Evolutionary conservation across 2,329 filamentous ascomycete species (phyloP).

Genomic region (Dichotomopilus funicola): DNA sequence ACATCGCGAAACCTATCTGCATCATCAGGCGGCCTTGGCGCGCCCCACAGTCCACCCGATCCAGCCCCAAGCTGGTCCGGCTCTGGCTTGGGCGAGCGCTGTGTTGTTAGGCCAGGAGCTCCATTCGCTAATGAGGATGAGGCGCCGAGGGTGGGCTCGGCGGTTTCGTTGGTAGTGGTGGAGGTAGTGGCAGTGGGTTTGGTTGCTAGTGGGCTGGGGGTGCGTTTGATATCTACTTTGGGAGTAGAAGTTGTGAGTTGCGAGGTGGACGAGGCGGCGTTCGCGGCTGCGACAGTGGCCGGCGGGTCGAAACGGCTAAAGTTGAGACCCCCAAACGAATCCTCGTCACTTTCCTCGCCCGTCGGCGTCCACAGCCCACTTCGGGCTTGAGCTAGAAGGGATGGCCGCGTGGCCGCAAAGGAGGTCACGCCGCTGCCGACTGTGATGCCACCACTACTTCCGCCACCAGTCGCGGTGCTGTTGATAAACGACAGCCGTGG

Average conservation of each 20-base stretch:
- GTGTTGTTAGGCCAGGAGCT: not conserved
- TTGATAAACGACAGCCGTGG: constrained; percentile 10
- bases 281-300: not conserved
- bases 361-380: constrained; percentile 44
- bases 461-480: not conserved
- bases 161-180: no score
- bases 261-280: no score
- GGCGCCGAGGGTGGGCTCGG: no score
- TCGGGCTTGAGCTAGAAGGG: constrained; percentile 32
- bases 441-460: constrained; percentile 30
- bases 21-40: constrained; percentile 38
- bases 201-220: not conserved
- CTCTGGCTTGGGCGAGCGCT: constrained; percentile 23
- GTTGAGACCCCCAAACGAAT: constrained; percentile 37
- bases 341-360: constrained; percentile 42
- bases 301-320: constrained; percentile 36
- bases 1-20: constrained; percentile 42
- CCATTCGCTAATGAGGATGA: no score
- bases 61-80: constrained; percentile 34
- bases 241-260: not conserved
- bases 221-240: not conserved
- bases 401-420: constrained; percentile 22
- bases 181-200: not conserved
- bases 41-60: constrained; percentile 39
- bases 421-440: constrained; percentile 35